Conservation (phyloP, 768 basidiomycete species). For the Tylopilus plumbeoviolaceoides region DNA sequence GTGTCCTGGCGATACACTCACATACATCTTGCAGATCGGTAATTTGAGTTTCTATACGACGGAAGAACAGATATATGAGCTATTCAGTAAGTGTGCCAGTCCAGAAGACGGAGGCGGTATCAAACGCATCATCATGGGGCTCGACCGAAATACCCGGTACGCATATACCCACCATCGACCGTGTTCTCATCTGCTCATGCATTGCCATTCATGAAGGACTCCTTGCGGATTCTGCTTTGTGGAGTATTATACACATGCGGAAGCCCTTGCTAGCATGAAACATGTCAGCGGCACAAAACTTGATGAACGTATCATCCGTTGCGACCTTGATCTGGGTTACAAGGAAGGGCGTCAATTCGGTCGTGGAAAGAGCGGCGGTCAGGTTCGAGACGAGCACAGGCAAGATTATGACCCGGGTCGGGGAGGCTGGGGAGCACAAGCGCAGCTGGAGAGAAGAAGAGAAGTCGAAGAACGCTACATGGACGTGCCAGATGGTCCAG, state of each 20-base stretch:
- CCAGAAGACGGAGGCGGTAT: constrained; percentile 86
- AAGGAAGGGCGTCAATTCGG: constrained; percentile 97
- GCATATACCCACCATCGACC: constrained; percentile 12
- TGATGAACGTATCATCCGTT: constrained; percentile 97
- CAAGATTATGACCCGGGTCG: constrained; percentile 97
- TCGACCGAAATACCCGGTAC: constrained; percentile 85
- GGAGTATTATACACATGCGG: constrained; percentile 91
- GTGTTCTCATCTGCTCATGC: constrained; percentile 4
- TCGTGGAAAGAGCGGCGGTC: constrained; percentile 94
- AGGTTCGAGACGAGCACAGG: constrained; percentile 93
- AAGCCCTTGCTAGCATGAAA: constrained; percentile 88
- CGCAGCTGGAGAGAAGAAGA: constrained; percentile 72
- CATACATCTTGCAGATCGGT: constrained; percentile 56
- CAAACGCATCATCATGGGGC: constrained; percentile 93
- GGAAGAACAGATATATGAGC: constrained; percentile 93
- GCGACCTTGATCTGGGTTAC: constrained; percentile 96
- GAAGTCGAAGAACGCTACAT: constrained; percentile 86
- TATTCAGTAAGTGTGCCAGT: constrained; percentile 87
- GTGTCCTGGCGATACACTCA: constrained; percentile 12
- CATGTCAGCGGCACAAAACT: constrained; percentile 98
- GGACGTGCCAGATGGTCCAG: constrained; percentile 75
- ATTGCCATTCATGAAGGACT: constrained; percentile 47
- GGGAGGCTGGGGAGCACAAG: constrained; percentile 91
- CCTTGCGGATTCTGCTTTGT: constrained; percentile 96
- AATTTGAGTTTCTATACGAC: constrained; percentile 94